Evolutionary conservation across 306 rosid species (phyloP), one percentile per base, ranked within the genome.

Genomic region (Phaseolus lunatus): DNA sequence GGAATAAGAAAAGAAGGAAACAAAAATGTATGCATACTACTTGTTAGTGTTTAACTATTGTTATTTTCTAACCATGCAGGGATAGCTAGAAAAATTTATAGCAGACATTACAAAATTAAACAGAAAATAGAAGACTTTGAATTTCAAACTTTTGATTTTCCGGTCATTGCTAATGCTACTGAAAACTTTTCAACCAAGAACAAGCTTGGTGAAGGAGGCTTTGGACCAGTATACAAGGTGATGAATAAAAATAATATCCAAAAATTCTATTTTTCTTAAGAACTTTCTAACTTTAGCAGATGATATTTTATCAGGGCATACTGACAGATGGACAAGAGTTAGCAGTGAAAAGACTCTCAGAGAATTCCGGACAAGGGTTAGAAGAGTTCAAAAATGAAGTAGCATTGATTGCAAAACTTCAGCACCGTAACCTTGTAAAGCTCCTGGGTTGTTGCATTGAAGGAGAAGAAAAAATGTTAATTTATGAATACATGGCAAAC

Each of bases 171-270:
- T 53, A 71, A 64, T 19, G 89, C 89, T 22, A 86, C 87, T 1
- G 57, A 70, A 22, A 70, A 70, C 20, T 86, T 86, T 75, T 81
- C 89, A n/a, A 23, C n/a, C 4, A 29, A 15, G 9, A 83, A 54
- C 31, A 83, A 72, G 68, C 73, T 86, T 0, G 89, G 87, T 2
- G 76, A 77, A 77, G 89, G 89, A 39, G 87, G 89, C 4, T 86
- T 80, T 33, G 87, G 89, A 64, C 22, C 83, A 0, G 87, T 86
- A 18, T 83, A 86, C 66, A 83, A 52, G 85, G 87, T 83, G 41
- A 59, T 15, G 12, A 6, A 18, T 2, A 13, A 8, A 44, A 16
- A 9, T 0, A 1, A 18, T 44, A 27, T 29, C 5, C 3, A 75
- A 15, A 19, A 12, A 1, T 47, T 62, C 0, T n/a, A 6, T 19